Evolutionary conservation across 2,329 filamentous ascomycete genomes (phyloP), one percentile per base, ranked within the genome.

Genomic region (Zalaria sp.): DNA sequence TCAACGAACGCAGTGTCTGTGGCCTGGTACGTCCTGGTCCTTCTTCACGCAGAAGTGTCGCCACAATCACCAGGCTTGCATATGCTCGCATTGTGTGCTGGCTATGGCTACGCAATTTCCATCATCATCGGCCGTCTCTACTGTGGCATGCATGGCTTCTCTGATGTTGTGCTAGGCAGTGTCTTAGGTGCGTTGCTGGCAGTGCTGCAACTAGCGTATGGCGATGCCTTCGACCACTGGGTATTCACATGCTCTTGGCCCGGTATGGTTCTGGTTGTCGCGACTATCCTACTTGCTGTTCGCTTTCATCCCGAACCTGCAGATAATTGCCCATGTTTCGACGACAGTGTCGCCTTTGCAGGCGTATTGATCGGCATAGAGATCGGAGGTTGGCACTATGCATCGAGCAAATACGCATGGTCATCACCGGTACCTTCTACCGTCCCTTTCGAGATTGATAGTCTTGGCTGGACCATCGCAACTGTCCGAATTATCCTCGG

Each of bases 81-180:
- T 7, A 45, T 47, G 4, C 47, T 79, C 3, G 61, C 71, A 3
- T 65, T 93, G 26, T 60, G 63, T 4, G 60, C 84, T 4, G 79
- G 81, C 34, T 93, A 91, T 60, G 80, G 85, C 51, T 98, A 96
- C 57, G 85, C 84, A 29, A 65, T 77, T 8, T 95, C 89, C 26
- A 96, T 98, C 55, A 75, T 95, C 34, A 67, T 96, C 47, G 91
- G 91, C 4, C 79, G 91, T 18, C 69, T 98, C 31, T 96, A 98
- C 66, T 98, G 91, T 57, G 91, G 91, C 46, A 98, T 98, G 91
- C 91, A 98, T 63, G 91, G 91, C 7, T 94, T 96, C 63, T 70
- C 91, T 35, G 91, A 98, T 60, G 87, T 96, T 25, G 64, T 91
- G 9, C 62, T 91, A 43, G 91, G 91, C 5, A 85, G 81, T 42